Base-by-base conservation (phyloP, 2,329 filamentous ascomycete genomes). In the Albifimbria verrucaria region DNA sequence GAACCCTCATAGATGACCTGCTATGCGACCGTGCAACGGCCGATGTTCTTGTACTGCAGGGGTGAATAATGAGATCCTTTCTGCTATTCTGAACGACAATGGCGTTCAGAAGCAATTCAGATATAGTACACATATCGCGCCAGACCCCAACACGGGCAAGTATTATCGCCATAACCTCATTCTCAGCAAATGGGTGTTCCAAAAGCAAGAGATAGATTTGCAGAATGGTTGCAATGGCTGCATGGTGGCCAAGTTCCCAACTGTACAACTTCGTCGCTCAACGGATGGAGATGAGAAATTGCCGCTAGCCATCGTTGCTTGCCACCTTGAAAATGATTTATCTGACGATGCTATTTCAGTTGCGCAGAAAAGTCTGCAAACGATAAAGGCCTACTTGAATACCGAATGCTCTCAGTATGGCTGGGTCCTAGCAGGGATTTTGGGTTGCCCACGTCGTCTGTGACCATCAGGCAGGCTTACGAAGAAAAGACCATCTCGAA, bases 401-500 rank as follows among this genome's bases (percentile, higher is more conserved):
- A 58, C 56, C 1, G 59, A 67, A 0, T 78, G 81, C 46, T 56
- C 68, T 1, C 51, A 65, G 0, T 73, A 77, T 36, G 74, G 81
- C 4, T 83, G 78, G 72, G 69, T 87, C 4, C 59, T 89, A 20
- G 79, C 80, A 0, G 86, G 86, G 84, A 88, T 61, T 85, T 87
- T 63, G 88, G 88, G 59, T 70, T 88, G 22, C 72, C 79, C 7
- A 86, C 83, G 1, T 88, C 85, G 1, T 68, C 72, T 2, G 73
- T 74, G 50, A 81, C 82, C 0, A 77, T 88, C 70, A 79, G 11
- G 68, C 72, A 4, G 82, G 84, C 0, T 57, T 80, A 2, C 73
- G 76, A 52, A 77, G 72, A 50, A 77, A 78, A n/a, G 67, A n/a
- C 72, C 5, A 78, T 88, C n/a, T 81, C 81, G 0, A 46, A 63